Evolutionary conservation across 768 basidiomycete species (phyloP), one percentile per base, ranked within the genome.

Genomic region (Termitomyces sp.): DNA sequence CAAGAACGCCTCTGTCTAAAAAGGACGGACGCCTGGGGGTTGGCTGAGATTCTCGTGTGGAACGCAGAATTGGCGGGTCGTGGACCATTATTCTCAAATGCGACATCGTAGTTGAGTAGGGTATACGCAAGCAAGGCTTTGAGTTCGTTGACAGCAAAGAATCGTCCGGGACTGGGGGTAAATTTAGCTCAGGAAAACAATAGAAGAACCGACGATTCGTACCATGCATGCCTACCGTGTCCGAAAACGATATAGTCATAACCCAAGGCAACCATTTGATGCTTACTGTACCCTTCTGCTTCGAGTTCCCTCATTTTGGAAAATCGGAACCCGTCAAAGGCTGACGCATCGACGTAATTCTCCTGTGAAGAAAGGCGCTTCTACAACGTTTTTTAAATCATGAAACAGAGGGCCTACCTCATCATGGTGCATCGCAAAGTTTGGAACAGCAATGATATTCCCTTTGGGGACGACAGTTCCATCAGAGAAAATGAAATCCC

Each of bases 291-390:
- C 22, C 60, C 60, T 38, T 68, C 62, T n/a, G 62, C 59, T 1
- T 62, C 57, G 9, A 63, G 41, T 32, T 68, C 66, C 24, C 70
- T 60, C 62, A 70, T 63, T 2, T 69, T 64, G 32, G 66, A 57
- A 58, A 76, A 80, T 10, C 78, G 63, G 59, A 72, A 75, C 0
- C 72, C 72, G 28, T 78, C 71, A 62, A 80, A 80, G 6, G 47
- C 59, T 10, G 58, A 30, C 0, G 76, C 57, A 41, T 53, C 46
- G 8, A 30, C 11, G 32, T 60, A 60, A 10, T 53, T 56, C 14
- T 52, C 59, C 76, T 63, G 5, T 24, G 26, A 14, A 2, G 24
- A 16, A 26, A 26, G 14, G 26, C 22, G 9, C 5, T 28, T 26
- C 22, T 22, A 48, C 48, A 16, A 54, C 51, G 5, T 8, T 28